Percentiles rank a stretch among this genome's conserved stretches.
Evolutionary conservation across 257 asterid species (phyloP).

Genomic region (Fraxinus americana): DNA sequence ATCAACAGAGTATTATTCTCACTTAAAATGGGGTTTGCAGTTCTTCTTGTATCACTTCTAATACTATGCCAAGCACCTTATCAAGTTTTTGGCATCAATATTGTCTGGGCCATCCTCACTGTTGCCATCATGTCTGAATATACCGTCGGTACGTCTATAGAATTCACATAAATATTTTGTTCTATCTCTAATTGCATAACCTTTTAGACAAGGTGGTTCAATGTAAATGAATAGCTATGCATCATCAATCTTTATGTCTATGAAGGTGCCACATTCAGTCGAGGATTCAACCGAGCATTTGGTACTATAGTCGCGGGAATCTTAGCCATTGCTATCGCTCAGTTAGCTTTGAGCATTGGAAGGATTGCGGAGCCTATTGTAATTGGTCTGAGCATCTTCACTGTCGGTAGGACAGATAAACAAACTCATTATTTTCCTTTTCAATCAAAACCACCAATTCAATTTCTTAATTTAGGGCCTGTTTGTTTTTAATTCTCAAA

Average conservation of each 20-base stretch:
- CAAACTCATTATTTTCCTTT: background rate
- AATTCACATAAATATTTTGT: background rate
- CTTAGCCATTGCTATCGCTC: slow-evolving; percentile 48
- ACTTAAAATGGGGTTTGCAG: slow-evolving; percentile 69
- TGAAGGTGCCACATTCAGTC: slow-evolving; percentile 63
- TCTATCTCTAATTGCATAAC: background rate
- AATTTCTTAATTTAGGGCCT: background rate
- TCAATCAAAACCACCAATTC: background rate
- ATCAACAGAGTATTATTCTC: slow-evolving; percentile 52
- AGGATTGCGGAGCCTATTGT: slow-evolving; percentile 54
- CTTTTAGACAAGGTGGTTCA: background rate
- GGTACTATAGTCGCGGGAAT: slow-evolving; percentile 70
- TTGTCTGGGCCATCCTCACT: slow-evolving; percentile 77
- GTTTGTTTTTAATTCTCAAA: too few relatives aligned
- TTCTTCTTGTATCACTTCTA: slow-evolving; percentile 59
- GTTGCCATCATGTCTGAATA: slow-evolving; percentile 81
- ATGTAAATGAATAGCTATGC: too few relatives aligned
- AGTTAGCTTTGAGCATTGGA: slow-evolving; percentile 56
- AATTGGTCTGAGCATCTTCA: slow-evolving; percentile 68
- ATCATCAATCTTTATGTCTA: background rate
- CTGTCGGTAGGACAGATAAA: slow-evolving; percentile 43
- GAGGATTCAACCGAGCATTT: slow-evolving; percentile 71
- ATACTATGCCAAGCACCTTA: slow-evolving; percentile 55
- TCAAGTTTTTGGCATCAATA: slow-evolving; percentile 54
- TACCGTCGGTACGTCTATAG: slow-evolving; percentile 50